These are phyloP conservation scores for Edaphochlamys debaryana DNA, from an alignment of 139 green algal genomes.

Conservation along the genomic window DNA sequence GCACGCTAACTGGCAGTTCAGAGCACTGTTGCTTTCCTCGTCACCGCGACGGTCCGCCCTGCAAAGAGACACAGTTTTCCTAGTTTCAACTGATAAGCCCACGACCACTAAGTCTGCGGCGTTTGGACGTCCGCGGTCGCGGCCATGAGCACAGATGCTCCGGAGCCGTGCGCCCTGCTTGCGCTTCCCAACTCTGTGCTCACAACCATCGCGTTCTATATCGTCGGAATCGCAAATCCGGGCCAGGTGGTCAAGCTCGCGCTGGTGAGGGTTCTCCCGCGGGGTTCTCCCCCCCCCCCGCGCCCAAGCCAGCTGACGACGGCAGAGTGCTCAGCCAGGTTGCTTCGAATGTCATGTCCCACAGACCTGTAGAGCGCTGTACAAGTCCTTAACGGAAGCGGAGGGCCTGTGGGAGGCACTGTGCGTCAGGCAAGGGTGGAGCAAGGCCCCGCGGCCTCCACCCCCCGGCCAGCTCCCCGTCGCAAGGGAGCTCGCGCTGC, in stretches of 20 bases:
- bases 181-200: background rate
- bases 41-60: too few species aligned
- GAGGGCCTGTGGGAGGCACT: conserved; percentile 30
- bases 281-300: background rate
- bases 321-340: too few species aligned
- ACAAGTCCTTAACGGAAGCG: background rate
- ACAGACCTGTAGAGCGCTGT: conserved; percentile 3
- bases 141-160: too few species aligned
- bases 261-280: background rate
- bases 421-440: conserved; percentile 19
- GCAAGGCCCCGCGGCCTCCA: background rate
- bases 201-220: background rate
- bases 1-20: too few species aligned
- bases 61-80: too few species aligned
- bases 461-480: background rate
- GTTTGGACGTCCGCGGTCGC: too few species aligned
- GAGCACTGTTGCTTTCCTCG: too few species aligned
- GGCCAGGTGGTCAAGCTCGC: conserved; percentile 17
- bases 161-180: too few species aligned
- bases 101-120: too few species aligned
- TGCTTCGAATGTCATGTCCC: too few species aligned
- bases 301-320: background rate
- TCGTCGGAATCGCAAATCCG: background rate
- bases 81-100: too few species aligned
- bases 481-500: background rate